Conservation (phyloP, 805 yeast species). For the Maudiozyma bulderi region DNA sequence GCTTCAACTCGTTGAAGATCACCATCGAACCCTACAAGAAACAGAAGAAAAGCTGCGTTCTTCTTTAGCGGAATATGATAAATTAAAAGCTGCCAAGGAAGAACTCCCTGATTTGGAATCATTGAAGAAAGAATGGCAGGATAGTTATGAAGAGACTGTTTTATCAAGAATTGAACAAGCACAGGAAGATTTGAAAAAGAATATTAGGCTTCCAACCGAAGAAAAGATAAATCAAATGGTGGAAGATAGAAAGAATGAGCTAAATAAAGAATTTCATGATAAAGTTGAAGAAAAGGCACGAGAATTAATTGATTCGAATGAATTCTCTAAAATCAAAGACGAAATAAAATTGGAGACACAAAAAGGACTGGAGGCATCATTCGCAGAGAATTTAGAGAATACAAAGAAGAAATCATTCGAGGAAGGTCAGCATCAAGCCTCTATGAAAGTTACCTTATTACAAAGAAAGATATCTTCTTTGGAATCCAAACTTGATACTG, state of each 20-base stretch:
- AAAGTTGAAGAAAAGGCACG: conserved; percentile 7
- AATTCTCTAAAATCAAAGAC: conserved; percentile 2
- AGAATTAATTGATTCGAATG: conserved; percentile 3
- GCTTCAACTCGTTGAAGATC: conserved; percentile 11
- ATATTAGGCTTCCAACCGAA: conserved; percentile 35
- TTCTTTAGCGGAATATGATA: neutral
- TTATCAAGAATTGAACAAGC: conserved; percentile 29
- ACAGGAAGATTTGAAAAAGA: conserved; percentile 37
- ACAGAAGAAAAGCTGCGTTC: conserved; percentile 10
- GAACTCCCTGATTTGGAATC: conserved; percentile 3
- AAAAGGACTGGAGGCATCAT: conserved; percentile 3
- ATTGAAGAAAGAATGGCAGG: conserved; percentile 30
- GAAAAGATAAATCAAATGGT: conserved; percentile 45
- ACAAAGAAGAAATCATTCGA: conserved; percentile 13
- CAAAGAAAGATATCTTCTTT: conserved; percentile 24
- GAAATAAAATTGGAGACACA: conserved; percentile 11
- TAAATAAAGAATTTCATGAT: conserved; percentile 9
- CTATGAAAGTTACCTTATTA: conserved; percentile 18
- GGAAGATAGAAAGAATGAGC: conserved; percentile 28
- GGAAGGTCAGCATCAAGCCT: conserved; percentile 17
- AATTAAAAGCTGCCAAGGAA: neutral
- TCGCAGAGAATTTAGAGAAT: conserved; percentile 6
- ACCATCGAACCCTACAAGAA: conserved; percentile 14
- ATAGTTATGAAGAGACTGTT: conserved; percentile 22
- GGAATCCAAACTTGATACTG: conserved; percentile 28